A percentile compares a stretch with the other conserved stretches of the same genome.
phyloP scores from a whole-genome alignment of 495 filamentous ascomycete species.

The Neohortaea acidophila region DNA sequence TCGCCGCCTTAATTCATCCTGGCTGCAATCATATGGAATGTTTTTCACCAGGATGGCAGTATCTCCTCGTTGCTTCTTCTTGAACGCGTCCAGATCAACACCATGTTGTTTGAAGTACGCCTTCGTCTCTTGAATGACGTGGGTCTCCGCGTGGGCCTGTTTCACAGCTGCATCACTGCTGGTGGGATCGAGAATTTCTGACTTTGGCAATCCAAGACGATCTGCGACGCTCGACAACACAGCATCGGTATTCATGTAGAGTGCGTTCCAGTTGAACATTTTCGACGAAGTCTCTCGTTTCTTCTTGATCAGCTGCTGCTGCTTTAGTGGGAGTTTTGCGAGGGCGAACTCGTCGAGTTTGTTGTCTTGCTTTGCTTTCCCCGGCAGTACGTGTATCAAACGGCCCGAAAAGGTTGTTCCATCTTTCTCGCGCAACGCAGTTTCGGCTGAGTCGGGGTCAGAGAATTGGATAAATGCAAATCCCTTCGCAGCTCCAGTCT shows the following conservation, averaged over 20 bases:
- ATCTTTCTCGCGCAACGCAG: slow-evolving; percentile 61
- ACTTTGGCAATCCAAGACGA: slow-evolving; percentile 73
- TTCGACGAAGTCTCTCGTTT: slow-evolving; percentile 60
- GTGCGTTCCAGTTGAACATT: slow-evolving; percentile 88
- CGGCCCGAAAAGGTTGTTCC: slow-evolving; percentile 79
- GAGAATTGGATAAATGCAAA: slow-evolving; percentile 74
- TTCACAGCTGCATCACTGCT: slow-evolving; percentile 86
- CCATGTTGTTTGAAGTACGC: slow-evolving; percentile 73
- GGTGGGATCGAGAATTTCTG: slow-evolving; percentile 82
- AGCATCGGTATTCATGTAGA: slow-evolving; percentile 96
- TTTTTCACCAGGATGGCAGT: slow-evolving; percentile 89
- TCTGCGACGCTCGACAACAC: slow-evolving; percentile 83
- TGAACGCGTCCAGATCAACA: slow-evolving; percentile 83
- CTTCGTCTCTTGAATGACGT: slow-evolving; percentile 91
- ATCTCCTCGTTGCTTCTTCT: slow-evolving; percentile 64
- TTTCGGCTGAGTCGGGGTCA: slow-evolving; percentile 52
- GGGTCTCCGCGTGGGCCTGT: slow-evolving; percentile 92
- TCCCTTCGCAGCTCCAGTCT: slow-evolving; percentile 55
- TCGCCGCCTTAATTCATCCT: slow-evolving; percentile 47
- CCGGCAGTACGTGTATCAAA: slow-evolving; percentile 75
- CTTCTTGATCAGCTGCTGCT: slow-evolving; percentile 76
- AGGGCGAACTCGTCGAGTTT: slow-evolving; percentile 75
- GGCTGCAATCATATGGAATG: slow-evolving; percentile 65
- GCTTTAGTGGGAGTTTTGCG: slow-evolving; percentile 80
- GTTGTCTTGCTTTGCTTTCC: slow-evolving; percentile 59